Conservation (phyloP, 2,329 filamentous ascomycete genomes). For the Pyricularia grisea region DNA sequence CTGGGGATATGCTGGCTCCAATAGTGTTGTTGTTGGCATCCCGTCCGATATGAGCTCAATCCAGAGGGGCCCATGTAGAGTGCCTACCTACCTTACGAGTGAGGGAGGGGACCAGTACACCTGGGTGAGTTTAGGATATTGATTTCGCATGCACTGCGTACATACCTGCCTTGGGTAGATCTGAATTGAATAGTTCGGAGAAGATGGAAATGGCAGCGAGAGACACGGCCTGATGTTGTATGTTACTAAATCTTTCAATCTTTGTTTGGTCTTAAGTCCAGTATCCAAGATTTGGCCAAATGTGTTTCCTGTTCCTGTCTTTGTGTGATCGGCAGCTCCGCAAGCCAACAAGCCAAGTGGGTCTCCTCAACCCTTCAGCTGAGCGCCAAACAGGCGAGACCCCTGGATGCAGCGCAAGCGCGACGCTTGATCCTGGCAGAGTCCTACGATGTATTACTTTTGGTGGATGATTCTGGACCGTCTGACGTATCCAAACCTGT, state of each 20-base stretch:
- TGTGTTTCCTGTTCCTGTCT: background rate
- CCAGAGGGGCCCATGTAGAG: background rate
- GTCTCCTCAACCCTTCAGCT: background rate
- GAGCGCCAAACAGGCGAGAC: background rate
- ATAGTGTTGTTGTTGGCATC: background rate
- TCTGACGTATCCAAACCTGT: background rate
- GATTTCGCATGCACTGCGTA: background rate
- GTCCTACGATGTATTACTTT: background rate
- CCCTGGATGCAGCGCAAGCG: background rate
- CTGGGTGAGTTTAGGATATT: background rate
- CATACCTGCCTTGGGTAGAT: background rate
- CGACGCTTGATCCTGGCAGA: background rate
- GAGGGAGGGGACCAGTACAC: too few relatives aligned
- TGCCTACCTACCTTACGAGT: background rate
- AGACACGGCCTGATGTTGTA: background rate
- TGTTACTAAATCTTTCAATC: background rate
- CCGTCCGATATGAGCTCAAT: background rate
- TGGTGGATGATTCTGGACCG: background rate
- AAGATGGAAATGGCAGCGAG: background rate
- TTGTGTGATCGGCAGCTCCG: background rate
- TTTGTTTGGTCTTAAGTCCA: background rate
- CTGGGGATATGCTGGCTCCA: background rate
- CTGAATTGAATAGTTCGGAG: background rate
- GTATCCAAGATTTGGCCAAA: background rate
- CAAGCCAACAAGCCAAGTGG: background rate